Conservation (phyloP, 1,139 yeast species). For the Geotrichum histeridarum region DNA sequence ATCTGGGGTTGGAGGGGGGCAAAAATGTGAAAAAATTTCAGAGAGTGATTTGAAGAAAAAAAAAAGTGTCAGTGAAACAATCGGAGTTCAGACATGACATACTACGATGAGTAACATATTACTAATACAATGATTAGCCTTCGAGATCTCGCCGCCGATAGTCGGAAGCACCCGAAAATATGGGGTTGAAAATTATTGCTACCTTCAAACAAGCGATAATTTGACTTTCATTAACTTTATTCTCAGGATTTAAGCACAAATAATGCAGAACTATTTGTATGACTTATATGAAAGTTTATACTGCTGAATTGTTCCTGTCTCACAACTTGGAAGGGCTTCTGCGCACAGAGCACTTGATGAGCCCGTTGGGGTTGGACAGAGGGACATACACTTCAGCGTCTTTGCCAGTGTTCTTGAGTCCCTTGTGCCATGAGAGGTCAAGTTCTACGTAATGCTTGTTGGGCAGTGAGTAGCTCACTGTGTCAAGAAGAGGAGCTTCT, state of each 20-base stretch:
- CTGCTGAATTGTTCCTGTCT: neutral
- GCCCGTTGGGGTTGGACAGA: slow-evolving; percentile 86
- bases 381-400: slow-evolving; percentile 85
- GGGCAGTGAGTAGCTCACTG: slow-evolving; percentile 72
- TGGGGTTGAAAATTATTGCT: neutral
- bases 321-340: slow-evolving; percentile 39
- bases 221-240: too few relatives aligned
- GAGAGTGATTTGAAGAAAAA: neutral
- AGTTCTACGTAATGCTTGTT: slow-evolving; percentile 83
- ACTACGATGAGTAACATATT: neutral
- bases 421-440: slow-evolving; percentile 76
- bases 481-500: slow-evolving; percentile 50
- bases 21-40: neutral
- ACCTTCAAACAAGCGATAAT: neutral
- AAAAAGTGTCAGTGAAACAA: neutral
- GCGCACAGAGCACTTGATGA: slow-evolving; percentile 78
- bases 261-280: neutral
- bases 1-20: neutral
- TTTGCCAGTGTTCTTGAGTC: slow-evolving; percentile 52
- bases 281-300: neutral
- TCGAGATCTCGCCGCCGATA: neutral
- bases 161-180: neutral
- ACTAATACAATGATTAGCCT: too few relatives aligned
- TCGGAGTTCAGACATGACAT: neutral
- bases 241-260: neutral